Evolutionary conservation across 169 alveolate species (phyloP).

Genomic region (Eimeria tenella): DNA sequence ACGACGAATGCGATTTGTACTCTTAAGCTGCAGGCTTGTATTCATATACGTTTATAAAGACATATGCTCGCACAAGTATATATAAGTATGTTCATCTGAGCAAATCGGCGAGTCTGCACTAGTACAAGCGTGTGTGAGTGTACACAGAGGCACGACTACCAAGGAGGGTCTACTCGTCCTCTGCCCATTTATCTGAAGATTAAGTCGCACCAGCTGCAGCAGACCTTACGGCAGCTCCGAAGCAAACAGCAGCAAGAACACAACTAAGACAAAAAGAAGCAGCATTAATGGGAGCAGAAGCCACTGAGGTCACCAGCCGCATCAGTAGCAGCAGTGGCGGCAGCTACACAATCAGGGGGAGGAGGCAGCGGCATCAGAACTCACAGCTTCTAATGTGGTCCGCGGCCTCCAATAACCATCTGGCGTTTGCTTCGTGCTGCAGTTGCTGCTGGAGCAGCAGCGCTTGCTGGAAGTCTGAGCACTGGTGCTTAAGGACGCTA

Average conservation of each 20-base stretch:
- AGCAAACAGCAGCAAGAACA: neutral
- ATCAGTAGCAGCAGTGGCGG: neutral
- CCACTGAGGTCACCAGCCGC: neutral
- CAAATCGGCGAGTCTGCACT: too few relatives aligned
- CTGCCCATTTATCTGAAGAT: too few relatives aligned
- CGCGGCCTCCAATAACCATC: constrained; percentile 60
- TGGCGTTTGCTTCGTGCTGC: constrained; percentile 61
- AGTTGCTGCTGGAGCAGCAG: constrained; percentile 56
- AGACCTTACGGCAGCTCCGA: neutral
- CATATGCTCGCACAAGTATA: too few relatives aligned
- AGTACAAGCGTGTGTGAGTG: too few relatives aligned
- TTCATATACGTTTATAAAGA: too few relatives aligned
- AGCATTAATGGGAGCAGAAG: neutral
- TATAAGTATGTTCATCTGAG: too few relatives aligned
- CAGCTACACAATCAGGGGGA: neutral
- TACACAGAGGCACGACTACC: too few relatives aligned
- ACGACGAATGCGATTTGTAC: too few relatives aligned
- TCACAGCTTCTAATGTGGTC: constrained; percentile 27
- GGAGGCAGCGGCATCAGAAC: neutral
- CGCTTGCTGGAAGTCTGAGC: constrained; percentile 40
- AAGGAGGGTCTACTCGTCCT: too few relatives aligned
- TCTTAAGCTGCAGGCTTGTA: too few relatives aligned
- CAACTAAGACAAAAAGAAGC: neutral
- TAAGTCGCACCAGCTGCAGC: too few relatives aligned
- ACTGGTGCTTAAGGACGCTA: constrained; percentile 55